Base-by-base conservation (phyloP, 2,329 filamentous ascomycete genomes). In the Cryphonectria radicalis region DNA sequence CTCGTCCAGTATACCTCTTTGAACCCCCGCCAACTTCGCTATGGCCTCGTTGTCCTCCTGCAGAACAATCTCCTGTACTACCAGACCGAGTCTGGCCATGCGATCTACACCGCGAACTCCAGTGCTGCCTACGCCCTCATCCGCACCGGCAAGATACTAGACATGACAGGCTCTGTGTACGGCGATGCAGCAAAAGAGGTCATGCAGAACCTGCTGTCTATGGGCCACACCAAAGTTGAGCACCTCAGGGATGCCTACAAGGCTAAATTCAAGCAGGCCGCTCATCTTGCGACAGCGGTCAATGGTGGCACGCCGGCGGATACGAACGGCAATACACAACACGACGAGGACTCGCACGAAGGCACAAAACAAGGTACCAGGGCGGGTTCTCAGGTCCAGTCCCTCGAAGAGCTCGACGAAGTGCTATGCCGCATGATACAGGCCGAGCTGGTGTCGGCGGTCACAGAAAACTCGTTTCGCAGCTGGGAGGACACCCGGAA, bases 41-140 rank as follows among this genome's bases (percentile, higher is more conserved):
- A 95, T 82, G 94, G 92, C 28, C 87, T 99, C 67, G 91, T 90
- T 68, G 91, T 96, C 43, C 90, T 98, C 74, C 88, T 97, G 59
- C 95, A 98, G 79, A 93, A 97, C 79, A 94, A 95, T 78, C 88
- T 98, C 65, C 85, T 97, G 74, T 93, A 90, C 80, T 92, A 95
- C 80, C 87, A 90, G 74, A 89, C 90, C 75, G 88, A 91, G 70
- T 87, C 89, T 60, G 87, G 87, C 63, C 80, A 86, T 66, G 92
- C 92, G 35, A 90, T 89, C 78, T 99, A 98, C 82, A 93, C 97
- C 79, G 92, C 94, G 71, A 94, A 98, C 77, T 85, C 91, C 78
- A 85, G 90, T 75, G 89, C 91, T 73, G 93, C 94, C 74, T 98
- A 98, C 82, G 91, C 91, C 75, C 86, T 98, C 60, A 85, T 95